phyloP scores from a whole-genome alignment of 352 stramenopile species.

The Pythium aphanidermatum region DNA sequence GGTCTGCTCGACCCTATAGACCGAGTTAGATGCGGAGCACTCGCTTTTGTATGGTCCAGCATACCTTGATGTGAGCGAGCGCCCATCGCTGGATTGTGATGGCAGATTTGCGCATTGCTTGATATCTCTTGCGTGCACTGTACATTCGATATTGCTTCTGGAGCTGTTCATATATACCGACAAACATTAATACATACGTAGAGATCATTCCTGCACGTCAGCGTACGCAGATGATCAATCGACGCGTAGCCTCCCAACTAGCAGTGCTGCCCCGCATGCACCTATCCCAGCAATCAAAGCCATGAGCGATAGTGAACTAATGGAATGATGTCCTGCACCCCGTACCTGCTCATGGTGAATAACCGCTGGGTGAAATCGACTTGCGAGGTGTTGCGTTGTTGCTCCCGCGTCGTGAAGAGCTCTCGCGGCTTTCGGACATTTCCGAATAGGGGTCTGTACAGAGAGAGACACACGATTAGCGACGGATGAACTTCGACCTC shows the following conservation, averaged over 20 bases:
- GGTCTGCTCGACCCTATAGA: conserved; percentile 25
- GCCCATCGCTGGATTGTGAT: conserved; percentile 52
- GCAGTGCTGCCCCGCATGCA: conserved; percentile 43
- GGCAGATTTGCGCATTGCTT: conserved; percentile 24
- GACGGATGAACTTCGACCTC: neutral
- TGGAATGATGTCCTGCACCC: neutral
- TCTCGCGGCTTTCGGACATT: conserved; percentile 72
- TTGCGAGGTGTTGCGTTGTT: conserved; percentile 67
- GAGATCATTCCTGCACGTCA: neutral
- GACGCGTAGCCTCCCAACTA: conserved; percentile 60
- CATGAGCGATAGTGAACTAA: neutral
- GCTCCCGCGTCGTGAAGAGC: conserved; percentile 58
- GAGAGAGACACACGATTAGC: neutral
- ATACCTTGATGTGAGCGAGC: conserved; percentile 47
- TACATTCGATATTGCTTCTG: conserved; percentile 76
- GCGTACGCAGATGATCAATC: conserved; percentile 60
- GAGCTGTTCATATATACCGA: conserved; percentile 36
- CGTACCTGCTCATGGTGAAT: conserved; percentile 60
- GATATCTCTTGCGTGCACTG: conserved; percentile 43
- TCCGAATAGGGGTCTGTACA: conserved; percentile 49
- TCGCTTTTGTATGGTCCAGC: neutral
- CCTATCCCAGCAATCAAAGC: conserved; percentile 18
- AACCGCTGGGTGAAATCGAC: conserved; percentile 72
- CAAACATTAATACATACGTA: no score
- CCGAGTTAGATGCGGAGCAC: neutral